phyloP scores from a whole-genome alignment of 176 grass and related monocot species.

The Rhipidocladum racemiflorum region DNA sequence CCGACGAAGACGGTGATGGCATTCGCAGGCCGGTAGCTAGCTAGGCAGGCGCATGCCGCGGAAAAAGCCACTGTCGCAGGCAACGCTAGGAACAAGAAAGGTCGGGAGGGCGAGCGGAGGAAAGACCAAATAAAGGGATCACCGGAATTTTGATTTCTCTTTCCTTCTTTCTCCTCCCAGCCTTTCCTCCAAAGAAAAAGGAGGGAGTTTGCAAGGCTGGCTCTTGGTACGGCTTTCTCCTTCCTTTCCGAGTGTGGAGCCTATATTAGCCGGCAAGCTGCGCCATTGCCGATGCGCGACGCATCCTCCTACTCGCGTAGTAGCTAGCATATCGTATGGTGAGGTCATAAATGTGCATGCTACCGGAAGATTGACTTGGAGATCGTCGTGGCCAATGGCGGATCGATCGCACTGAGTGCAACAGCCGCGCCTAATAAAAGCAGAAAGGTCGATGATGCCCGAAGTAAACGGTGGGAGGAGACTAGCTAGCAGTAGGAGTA shows the following conservation, averaged over 20 bases:
- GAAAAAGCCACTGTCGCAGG: background rate
- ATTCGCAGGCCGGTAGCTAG: background rate
- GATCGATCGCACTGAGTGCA: constrained; percentile 15
- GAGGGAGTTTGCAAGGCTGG: constrained; percentile 12
- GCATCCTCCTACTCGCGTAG: background rate
- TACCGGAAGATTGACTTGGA: background rate
- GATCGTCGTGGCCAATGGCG: background rate
- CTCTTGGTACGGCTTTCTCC: background rate
- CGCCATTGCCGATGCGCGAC: background rate
- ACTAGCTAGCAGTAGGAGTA: background rate
- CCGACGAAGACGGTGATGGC: background rate
- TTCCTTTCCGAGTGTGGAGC: constrained; percentile 1
- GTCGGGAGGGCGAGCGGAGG: background rate
- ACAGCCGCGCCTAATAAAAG: background rate
- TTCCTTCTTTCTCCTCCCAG: background rate
- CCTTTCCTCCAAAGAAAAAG: constrained; percentile 22
- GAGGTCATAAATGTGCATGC: background rate
- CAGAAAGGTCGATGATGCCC: constrained; percentile 12
- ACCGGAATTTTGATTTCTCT: background rate
- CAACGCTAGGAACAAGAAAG: background rate
- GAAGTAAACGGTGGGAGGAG: background rate
- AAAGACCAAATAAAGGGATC: background rate
- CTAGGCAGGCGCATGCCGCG: background rate
- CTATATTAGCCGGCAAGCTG: background rate
- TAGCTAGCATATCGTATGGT: background rate